These are phyloP conservation scores for Lanmaoa rubissima DNA, from an alignment of 768 basidiomycete genomes.

Conservation along the genomic window DNA sequence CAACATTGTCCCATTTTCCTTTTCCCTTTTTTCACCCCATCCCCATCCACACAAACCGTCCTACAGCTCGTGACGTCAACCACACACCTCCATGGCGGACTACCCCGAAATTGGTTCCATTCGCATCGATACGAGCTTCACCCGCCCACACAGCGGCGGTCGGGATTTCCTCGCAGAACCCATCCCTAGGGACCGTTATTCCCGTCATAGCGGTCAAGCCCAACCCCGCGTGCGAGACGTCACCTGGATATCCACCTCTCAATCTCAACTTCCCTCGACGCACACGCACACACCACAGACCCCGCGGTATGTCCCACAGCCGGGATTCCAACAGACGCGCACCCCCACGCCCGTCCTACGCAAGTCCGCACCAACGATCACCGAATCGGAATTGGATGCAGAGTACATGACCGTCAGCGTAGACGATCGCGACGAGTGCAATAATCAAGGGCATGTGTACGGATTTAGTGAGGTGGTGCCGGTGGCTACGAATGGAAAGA, in stretches of 20 bases:
- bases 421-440: slow-evolving; percentile 20
- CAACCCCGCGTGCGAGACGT: slow-evolving; percentile 29
- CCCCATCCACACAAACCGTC: background rate
- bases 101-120: slow-evolving; percentile 23
- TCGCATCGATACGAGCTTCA: slow-evolving; percentile 31
- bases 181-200: slow-evolving; percentile 27
- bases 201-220: slow-evolving; percentile 28
- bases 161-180: slow-evolving; percentile 29
- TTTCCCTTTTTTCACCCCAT: background rate
- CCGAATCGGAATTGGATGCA: slow-evolving; percentile 32
- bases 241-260: slow-evolving; percentile 32
- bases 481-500: slow-evolving; percentile 24
- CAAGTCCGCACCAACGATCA: slow-evolving; percentile 30
- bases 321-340: slow-evolving; percentile 22
- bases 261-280: slow-evolving; percentile 26
- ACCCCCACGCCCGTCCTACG: slow-evolving; percentile 29
- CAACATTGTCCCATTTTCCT: background rate
- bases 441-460: slow-evolving; percentile 19
- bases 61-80: background rate
- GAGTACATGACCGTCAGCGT: slow-evolving; percentile 36
- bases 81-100: slow-evolving; percentile 24
- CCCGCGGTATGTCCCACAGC: slow-evolving; percentile 18
- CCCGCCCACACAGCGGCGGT: slow-evolving; percentile 27
- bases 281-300: slow-evolving; percentile 32
- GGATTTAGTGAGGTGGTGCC: slow-evolving; percentile 27